phyloP scores from a whole-genome alignment of 345 rosid genomes.

The Camelina neglecta region DNA sequence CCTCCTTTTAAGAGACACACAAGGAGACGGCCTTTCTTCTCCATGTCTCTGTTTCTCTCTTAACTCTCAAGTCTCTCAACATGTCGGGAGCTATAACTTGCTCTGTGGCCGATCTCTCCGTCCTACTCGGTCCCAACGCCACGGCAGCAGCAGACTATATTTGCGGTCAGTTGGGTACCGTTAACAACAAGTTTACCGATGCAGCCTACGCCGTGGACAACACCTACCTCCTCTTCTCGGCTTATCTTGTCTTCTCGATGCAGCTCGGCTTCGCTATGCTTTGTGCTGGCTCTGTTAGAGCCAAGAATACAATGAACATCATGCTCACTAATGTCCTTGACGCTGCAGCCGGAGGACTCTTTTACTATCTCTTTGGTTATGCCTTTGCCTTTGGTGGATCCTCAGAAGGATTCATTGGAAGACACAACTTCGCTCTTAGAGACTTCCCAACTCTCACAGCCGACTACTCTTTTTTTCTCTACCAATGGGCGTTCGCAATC shows the following conservation, averaged over 20 bases:
- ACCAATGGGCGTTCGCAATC: slow-evolving; percentile 95
- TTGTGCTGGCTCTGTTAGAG: slow-evolving; percentile 94
- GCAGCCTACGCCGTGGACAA: slow-evolving; percentile 70
- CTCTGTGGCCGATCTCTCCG: slow-evolving; percentile 52
- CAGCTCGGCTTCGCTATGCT: slow-evolving; percentile 98
- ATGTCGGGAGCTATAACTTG: slow-evolving; percentile 50
- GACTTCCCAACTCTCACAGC: slow-evolving; percentile 39
- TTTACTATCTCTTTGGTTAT: slow-evolving; percentile 86
- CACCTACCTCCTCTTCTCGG: slow-evolving; percentile 91
- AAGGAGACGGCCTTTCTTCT: slow-evolving; percentile 3
- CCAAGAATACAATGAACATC: slow-evolving; percentile 94
- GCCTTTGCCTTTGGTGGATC: slow-evolving; percentile 91
- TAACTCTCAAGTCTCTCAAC: slow-evolving; percentile 6
- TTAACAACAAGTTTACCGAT: slow-evolving; percentile 51
- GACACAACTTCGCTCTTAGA: slow-evolving; percentile 66
- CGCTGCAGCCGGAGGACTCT: slow-evolving; percentile 87
- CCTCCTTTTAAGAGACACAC: slow-evolving; percentile 18
- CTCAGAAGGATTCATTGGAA: slow-evolving; percentile 81
- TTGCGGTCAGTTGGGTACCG: slow-evolving; percentile 51
- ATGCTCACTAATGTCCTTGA: slow-evolving; percentile 96
- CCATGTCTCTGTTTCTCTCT: slow-evolving; percentile 16
- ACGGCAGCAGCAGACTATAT: slow-evolving; percentile 66
- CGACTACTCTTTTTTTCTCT: slow-evolving; percentile 79
- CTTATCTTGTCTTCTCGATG: slow-evolving; percentile 91
- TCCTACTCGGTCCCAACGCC: slow-evolving; percentile 62